These are phyloP conservation scores for Crepidotus variabilis DNA, from an alignment of 768 basidiomycete species.

Conservation along the genomic window DNA sequence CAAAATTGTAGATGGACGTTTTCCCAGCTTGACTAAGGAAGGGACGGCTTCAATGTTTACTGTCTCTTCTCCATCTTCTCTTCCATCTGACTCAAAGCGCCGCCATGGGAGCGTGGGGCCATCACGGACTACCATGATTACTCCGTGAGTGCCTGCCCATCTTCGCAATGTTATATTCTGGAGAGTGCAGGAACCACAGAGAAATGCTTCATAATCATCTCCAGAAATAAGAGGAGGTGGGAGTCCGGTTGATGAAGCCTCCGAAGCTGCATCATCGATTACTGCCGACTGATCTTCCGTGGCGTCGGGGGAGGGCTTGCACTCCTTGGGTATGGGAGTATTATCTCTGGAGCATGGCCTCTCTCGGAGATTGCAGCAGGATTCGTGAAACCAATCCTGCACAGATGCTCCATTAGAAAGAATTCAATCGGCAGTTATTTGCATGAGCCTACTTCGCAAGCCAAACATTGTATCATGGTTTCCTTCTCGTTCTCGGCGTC, in stretches of 20 bases:
- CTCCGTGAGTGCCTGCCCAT: conserved; percentile 67
- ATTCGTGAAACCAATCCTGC: conserved; percentile 92
- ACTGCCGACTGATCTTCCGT: conserved; percentile 16
- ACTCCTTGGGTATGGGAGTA: conserved; percentile 23
- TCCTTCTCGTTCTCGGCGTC: conserved; percentile 71
- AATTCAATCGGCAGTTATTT: conserved; percentile 1
- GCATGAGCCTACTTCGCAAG: conserved; percentile 66
- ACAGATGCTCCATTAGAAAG: background rate
- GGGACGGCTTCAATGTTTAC: conserved; percentile 23
- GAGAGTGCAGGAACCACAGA: conserved; percentile 69
- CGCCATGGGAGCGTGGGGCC: conserved; percentile 46
- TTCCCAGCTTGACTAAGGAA: conserved; percentile 29
- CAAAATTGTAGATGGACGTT: conserved; percentile 48
- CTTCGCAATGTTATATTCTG: conserved; percentile 47
- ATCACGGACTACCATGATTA: conserved; percentile 64
- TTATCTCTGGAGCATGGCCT: conserved; percentile 49
- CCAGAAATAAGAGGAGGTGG: conserved; percentile 67
- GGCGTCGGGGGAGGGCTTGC: conserved; percentile 4
- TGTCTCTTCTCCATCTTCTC: conserved; percentile 19
- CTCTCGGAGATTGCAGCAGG: conserved; percentile 77
- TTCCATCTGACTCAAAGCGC: conserved; percentile 32
- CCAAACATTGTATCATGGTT: conserved; percentile 86
- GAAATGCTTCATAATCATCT: conserved; percentile 69
- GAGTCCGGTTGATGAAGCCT: conserved; percentile 59
- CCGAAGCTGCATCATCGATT: conserved; percentile 52